These are phyloP conservation scores for Capronia americana DNA, from an alignment of 2,329 filamentous ascomycete genomes.

Conservation along the genomic window DNA sequence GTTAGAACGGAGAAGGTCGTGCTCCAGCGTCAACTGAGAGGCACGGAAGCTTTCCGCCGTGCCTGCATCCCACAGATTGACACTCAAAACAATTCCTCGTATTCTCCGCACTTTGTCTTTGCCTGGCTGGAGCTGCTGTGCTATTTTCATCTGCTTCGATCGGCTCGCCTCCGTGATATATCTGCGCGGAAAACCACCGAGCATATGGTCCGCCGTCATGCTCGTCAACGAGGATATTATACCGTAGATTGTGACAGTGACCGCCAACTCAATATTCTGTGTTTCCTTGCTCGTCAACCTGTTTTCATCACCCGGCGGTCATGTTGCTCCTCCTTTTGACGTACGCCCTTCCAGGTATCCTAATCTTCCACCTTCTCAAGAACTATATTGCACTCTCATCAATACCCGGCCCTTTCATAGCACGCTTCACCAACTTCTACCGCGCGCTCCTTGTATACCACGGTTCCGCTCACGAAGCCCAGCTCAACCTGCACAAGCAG, in stretches of 20 bases:
- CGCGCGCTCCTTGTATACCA: conserved; percentile 41
- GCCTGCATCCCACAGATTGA: background rate
- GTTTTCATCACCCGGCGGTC: background rate
- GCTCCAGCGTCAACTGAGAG: background rate
- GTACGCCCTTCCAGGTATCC: conserved; percentile 18
- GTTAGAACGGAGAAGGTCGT: too few relatives aligned
- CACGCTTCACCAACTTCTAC: conserved; percentile 41
- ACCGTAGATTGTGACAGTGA: background rate
- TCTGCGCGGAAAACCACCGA: conserved; percentile 13
- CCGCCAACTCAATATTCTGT: background rate
- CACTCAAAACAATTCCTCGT: background rate
- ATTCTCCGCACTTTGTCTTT: background rate
- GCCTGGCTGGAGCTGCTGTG: background rate
- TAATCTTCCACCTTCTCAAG: conserved; percentile 16
- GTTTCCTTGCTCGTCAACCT: background rate
- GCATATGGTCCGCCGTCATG: background rate
- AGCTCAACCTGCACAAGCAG: conserved; percentile 39
- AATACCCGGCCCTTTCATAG: conserved; percentile 43
- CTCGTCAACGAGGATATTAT: background rate
- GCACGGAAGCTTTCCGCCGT: conserved; percentile 26
- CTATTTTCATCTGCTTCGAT: background rate
- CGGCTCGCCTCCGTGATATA: background rate
- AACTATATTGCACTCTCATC: conserved; percentile 44
- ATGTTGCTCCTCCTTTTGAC: conserved; percentile 30
- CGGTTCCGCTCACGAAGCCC: conserved; percentile 37